Evolutionary conservation across 352 stramenopile genomes (phyloP).

Genomic region (Globisporangium carolinianum): DNA sequence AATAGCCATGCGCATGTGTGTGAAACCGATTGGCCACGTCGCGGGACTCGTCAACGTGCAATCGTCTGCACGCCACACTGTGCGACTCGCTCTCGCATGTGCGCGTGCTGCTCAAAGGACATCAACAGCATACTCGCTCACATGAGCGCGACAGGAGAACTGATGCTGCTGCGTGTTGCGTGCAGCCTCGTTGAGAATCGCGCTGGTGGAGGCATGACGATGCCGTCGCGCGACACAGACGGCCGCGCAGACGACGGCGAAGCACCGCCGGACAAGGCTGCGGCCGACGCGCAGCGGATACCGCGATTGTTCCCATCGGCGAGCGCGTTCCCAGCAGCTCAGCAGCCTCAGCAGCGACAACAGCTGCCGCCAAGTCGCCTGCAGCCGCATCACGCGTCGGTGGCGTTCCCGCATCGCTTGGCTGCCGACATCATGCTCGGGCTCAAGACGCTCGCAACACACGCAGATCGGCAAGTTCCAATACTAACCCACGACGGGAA

Average conservation of each 20-base stretch:
- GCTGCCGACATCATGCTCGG: conserved; percentile 25
- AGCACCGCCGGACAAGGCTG: background rate
- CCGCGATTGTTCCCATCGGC: conserved; percentile 16
- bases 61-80: background rate
- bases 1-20: no score
- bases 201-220: background rate
- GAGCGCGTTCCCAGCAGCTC: conserved; percentile 8
- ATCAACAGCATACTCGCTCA: background rate
- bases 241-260: background rate
- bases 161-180: conserved; percentile 24
- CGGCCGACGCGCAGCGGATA: conserved; percentile 14
- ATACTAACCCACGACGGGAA: conserved; percentile 7
- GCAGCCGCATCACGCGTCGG: background rate
- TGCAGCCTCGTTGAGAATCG: conserved; percentile 26
- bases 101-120: background rate
- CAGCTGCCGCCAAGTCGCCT: conserved; percentile 1
- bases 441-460: conserved; percentile 24
- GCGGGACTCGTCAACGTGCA: no score
- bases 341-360: conserved; percentile 5
- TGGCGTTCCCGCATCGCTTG: conserved; percentile 9
- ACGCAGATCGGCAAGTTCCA: conserved; percentile 17
- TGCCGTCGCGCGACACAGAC: background rate
- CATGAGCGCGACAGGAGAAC: conserved; percentile 8
- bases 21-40: no score
- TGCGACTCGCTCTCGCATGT: background rate